Evolutionary conservation across 2,329 filamentous ascomycete genomes (phyloP).

Genomic region (Alternaria longipes): DNA sequence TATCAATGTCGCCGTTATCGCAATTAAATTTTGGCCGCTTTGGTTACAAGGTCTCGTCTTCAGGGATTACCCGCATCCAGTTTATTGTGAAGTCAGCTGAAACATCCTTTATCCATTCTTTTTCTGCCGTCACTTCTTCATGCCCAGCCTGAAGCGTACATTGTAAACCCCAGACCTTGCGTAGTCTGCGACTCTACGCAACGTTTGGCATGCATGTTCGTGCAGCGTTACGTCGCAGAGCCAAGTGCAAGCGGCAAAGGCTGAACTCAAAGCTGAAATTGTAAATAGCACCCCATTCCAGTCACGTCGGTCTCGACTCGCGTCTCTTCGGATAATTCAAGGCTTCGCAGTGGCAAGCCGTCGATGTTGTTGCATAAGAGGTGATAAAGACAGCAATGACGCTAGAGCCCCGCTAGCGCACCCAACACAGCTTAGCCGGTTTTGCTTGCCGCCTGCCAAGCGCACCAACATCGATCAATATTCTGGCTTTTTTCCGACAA

Average conservation of each 20-base stretch:
- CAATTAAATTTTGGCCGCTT: too few relatives aligned
- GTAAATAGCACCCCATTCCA: background rate
- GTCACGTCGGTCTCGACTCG: too few relatives aligned
- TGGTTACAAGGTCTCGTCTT: too few relatives aligned
- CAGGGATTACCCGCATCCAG: too few relatives aligned
- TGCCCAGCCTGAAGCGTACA: too few relatives aligned
- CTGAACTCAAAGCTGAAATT: background rate
- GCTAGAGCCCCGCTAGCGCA: background rate
- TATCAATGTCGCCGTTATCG: too few relatives aligned
- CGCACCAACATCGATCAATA: conserved; percentile 18
- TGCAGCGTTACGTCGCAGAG: background rate
- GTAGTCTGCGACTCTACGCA: too few relatives aligned
- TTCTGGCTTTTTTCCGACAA: conserved; percentile 25
- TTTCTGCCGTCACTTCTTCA: too few relatives aligned
- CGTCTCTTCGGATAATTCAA: background rate
- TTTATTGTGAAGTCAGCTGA: too few relatives aligned
- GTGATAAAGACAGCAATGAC: background rate
- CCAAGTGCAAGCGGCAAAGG: background rate
- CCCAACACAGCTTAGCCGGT: conserved; percentile 3
- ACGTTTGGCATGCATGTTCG: background rate
- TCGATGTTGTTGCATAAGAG: background rate
- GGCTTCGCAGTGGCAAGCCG: background rate
- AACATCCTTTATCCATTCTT: too few relatives aligned
- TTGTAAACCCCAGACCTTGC: too few relatives aligned
- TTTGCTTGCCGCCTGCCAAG: conserved; percentile 12